These are phyloP conservation scores for Rhynchosporium graminicola DNA, from an alignment of 2,329 filamentous ascomycete species.

Conservation along the genomic window DNA sequence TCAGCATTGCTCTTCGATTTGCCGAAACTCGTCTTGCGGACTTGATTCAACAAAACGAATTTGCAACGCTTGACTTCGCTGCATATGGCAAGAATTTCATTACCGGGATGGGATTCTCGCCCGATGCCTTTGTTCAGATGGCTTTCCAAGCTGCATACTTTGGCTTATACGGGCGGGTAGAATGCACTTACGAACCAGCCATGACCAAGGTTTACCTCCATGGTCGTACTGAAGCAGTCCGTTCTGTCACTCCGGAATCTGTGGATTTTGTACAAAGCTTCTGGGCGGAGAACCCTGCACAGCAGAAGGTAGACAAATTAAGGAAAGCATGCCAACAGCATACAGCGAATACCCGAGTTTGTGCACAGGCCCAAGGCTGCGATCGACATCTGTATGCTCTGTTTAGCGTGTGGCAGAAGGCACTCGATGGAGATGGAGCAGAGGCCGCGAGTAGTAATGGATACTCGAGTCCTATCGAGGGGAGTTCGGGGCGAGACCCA, in stretches of 20 bases:
- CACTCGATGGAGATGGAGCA: conserved; percentile 70
- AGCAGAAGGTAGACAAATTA: conserved; percentile 83
- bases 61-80: conserved; percentile 84
- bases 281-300: conserved; percentile 85
- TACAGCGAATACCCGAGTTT: conserved; percentile 75
- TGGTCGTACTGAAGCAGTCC: conserved; percentile 90
- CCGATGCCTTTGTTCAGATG: conserved; percentile 98
- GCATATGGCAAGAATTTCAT: conserved; percentile 97
- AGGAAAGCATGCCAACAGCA: conserved; percentile 83
- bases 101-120: conserved; percentile 93
- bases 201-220: conserved; percentile 97
- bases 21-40: conserved; percentile 93
- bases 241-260: conserved; percentile 79
- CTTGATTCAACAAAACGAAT: conserved; percentile 95
- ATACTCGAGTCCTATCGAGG: conserved; percentile 58
- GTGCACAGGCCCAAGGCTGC: conserved; percentile 85
- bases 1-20: conserved; percentile 88
- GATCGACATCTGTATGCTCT: conserved; percentile 93
- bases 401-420: conserved; percentile 92
- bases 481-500: conserved; percentile 49
- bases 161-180: conserved; percentile 88
- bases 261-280: conserved; percentile 91
- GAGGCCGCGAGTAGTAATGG: conserved; percentile 59
- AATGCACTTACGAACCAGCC: conserved; percentile 95
- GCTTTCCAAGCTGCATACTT: conserved; percentile 98